Evolutionary conservation across 768 basidiomycete genomes (phyloP), one percentile per base, ranked within the genome.

Genomic region (Hygrophorus pudorinus): DNA sequence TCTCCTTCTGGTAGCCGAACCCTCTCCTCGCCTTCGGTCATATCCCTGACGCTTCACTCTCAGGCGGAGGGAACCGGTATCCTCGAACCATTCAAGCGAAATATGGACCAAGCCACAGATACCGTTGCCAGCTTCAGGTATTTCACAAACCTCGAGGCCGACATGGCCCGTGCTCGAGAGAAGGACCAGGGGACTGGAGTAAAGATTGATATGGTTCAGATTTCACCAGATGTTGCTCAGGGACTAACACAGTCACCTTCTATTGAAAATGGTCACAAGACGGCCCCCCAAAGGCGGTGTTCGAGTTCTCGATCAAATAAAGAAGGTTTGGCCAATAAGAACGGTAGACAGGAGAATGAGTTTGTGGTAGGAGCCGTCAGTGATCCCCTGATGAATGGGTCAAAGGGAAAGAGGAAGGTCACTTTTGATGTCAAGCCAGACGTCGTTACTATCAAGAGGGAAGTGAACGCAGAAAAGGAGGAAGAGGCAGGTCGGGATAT

Each of bases 351-450:
- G 29, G 20, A 35, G 21, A 18, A 21, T 13, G 46, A 48, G 34
- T 46, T 52, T 47, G 42, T 51, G 33, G 45, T 40, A 41, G 48
- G 50, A 34, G 44, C 48, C 35, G 48, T 45, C 54, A 37, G 55
- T 38, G 42, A 54, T 58, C 50, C 62, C 59, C 46, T 59, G 51
- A 46, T 54, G 53, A 61, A 63, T 47, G 57, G 43, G 45, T 56
- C 49, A 35, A 65, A 82, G 65, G 66, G 69, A 40, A 84, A 79
- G 59, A 68, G 76, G 48, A 83, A 78, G 58, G 81, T 87, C 24
- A 84, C 81, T 7, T 87, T 87, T 53, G 74, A 86, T 50, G 73
- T 81, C 39, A 65, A 79, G 55, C 73, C 78, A 16, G 76, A 68
- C 31, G 69, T 73, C 9, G 62, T 69, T 18, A 65, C 71, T n/a